Evolutionary conservation across 768 basidiomycete species (phyloP), one percentile per base, ranked within the genome.

Genomic region (Mycena alexandri): DNA sequence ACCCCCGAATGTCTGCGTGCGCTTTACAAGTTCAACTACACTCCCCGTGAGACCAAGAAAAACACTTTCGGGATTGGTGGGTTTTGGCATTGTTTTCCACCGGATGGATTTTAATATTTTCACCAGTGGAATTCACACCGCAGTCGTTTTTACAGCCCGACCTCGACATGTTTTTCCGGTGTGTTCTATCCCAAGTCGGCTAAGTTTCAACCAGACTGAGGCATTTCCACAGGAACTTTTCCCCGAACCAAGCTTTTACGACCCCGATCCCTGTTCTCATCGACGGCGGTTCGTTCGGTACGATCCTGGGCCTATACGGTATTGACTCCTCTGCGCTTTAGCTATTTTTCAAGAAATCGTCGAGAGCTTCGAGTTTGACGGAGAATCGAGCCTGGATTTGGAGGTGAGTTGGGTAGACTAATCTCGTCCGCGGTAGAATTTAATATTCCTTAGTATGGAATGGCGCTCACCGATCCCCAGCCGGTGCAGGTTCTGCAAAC

Each of bases 311-410:
- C 10, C 12, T n/a, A n/a, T 16, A 5, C 10, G 19, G 22, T 10
- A 17, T 16, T 29, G 41, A 56, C n/a, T 42, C 17, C 22, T 68
- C 67, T 55, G 14, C 48, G 9, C 17, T 19, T 24, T 52, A 75
- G 71, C 75, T 63, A 77, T 78, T 47, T 62, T 64, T 36, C 79
- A 84, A 59, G 80, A 73, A 3, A 19, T 52, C 0, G 51, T 76
- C 8, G 19, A 73, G 56, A 61, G 70, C 22, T 82, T 83, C 52
- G 46, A 44, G 19, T 71, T 73, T 65, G 85, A 82, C 42, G 83
- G 76, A 25, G 87, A 87, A 65, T 82, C 83, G 33, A 68, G 82
- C 69, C 79, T 87, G 8, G 86, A 88, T 71, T 75, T 68, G 33
- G 24, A 68, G 61, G 67, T 29, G 24, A 44, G 60, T 86, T 29